Conservation (phyloP, 1,284 basidiomycete species). For the Fomitopsis betulina region DNA sequence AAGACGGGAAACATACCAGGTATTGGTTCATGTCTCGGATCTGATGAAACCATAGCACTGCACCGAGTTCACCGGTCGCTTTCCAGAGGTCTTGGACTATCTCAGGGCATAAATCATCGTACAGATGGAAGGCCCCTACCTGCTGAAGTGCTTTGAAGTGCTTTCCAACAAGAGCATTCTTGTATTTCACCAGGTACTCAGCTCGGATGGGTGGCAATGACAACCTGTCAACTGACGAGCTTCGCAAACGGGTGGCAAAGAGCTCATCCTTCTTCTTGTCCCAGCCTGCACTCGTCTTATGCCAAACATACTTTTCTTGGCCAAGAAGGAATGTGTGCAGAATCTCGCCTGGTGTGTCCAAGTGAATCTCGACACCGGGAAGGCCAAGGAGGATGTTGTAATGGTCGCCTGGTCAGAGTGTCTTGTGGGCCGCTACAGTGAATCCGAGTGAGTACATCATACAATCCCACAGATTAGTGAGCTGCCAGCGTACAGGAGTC, state of each 20-base stretch:
- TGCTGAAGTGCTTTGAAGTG: too few relatives aligned
- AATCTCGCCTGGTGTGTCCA: neutral
- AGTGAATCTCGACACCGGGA: too few relatives aligned
- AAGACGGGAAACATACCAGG: constrained; percentile 17
- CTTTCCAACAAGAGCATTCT: constrained; percentile 34
- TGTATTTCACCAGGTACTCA: constrained; percentile 33
- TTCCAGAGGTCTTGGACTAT: constrained; percentile 18
- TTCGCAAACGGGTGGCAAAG: neutral
- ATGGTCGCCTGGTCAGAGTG: too few relatives aligned
- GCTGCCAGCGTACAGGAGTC: neutral
- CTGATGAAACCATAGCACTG: constrained; percentile 31
- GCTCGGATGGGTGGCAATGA: constrained; percentile 23
- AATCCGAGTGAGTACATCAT: neutral
- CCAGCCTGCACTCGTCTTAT: neutral
- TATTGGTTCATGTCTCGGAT: constrained; percentile 31
- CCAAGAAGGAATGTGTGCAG: constrained; percentile 1
- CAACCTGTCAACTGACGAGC: constrained; percentile 19
- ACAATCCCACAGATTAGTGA: neutral
- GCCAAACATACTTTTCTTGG: constrained; percentile 4
- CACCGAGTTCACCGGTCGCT: constrained; percentile 27
- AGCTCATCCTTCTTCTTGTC: constrained; percentile 4
- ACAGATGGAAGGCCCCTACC: constrained; percentile 5
- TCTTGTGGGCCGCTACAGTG: neutral
- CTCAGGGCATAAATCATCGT: constrained; percentile 2
- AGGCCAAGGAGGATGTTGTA: too few relatives aligned